Conservation (phyloP, 495 filamentous ascomycete genomes). For the Bryoglossum gracile region DNA sequence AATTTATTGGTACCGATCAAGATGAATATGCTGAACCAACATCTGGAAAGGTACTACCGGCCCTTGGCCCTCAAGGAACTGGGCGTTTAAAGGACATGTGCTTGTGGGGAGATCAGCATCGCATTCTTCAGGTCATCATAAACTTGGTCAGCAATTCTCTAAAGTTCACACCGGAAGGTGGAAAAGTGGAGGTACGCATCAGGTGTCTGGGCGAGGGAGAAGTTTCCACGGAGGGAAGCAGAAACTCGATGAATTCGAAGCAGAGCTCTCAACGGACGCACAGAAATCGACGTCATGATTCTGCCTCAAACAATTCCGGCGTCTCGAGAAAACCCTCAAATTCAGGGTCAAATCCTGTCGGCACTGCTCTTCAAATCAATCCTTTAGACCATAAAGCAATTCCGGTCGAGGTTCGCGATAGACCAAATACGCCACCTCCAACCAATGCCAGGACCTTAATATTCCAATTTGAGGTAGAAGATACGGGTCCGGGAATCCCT, state of each 20-base stretch:
- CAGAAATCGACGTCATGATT: constrained; percentile 33
- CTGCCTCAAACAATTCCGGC: constrained; percentile 41
- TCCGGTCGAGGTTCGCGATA: constrained; percentile 42
- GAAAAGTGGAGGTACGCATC: constrained; percentile 56
- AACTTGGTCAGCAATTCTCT: constrained; percentile 89
- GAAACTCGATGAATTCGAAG: constrained; percentile 45
- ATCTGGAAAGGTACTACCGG: constrained; percentile 24
- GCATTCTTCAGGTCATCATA: constrained; percentile 83
- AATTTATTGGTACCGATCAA: constrained; percentile 49
- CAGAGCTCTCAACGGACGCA: constrained; percentile 30
- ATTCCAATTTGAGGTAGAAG: constrained; percentile 84
- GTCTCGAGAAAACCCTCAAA: constrained; percentile 33
- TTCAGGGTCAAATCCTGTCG: constrained; percentile 19
- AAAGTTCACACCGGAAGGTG: constrained; percentile 81
- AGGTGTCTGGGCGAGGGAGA: constrained; percentile 57
- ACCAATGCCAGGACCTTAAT: constrained; percentile 48
- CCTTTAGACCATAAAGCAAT: constrained; percentile 47
- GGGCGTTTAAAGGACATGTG: constrained; percentile 63
- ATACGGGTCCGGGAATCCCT: constrained; percentile 88
- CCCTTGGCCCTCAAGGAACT: constrained; percentile 51
- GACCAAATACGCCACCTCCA: constrained; percentile 54
- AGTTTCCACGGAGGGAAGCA: constrained; percentile 30
- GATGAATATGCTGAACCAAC: not conserved
- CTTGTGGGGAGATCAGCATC: constrained; percentile 84
- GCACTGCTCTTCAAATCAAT: constrained; percentile 41